Evolutionary conservation across 139 green algal species (phyloP).

Genomic region (Coccomyxa sp.): DNA sequence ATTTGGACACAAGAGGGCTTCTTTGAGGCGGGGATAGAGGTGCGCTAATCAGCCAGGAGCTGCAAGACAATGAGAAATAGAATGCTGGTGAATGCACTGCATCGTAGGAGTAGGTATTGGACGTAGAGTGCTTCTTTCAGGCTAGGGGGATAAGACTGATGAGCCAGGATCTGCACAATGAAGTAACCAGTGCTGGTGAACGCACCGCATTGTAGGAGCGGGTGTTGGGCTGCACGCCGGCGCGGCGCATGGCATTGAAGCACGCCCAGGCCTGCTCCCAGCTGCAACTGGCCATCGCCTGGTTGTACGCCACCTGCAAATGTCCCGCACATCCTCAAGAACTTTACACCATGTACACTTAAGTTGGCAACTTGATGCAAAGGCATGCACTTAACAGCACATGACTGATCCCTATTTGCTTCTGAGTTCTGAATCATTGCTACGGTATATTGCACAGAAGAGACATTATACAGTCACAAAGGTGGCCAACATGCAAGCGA

Average conservation of each 20-base stretch:
- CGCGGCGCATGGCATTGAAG: constrained; percentile 22
- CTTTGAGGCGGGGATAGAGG: too few species aligned
- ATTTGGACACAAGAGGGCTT: too few species aligned
- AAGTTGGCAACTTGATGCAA: neutral
- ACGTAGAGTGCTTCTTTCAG: too few species aligned
- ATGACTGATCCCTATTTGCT: neutral
- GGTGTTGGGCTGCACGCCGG: constrained; percentile 15
- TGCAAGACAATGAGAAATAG: too few species aligned
- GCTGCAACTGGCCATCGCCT: constrained; percentile 54
- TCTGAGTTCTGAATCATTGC: neutral
- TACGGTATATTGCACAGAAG: neutral
- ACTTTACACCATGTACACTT: neutral
- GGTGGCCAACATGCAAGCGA: neutral
- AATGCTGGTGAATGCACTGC: too few species aligned
- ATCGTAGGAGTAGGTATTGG: too few species aligned
- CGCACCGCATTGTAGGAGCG: constrained; percentile 29
- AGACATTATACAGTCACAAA: neutral
- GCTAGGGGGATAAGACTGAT: too few species aligned
- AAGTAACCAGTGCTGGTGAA: neutral
- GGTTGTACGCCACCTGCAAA: constrained; percentile 44
- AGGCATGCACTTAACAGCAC: neutral
- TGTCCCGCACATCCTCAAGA: neutral
- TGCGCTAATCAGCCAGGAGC: too few species aligned
- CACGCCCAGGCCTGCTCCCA: constrained; percentile 38
- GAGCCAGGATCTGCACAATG: too few species aligned